Evolutionary conservation across 2,329 filamentous ascomycete species (phyloP), one percentile per base, ranked within the genome.

Genomic region (Nemania sp.): DNA sequence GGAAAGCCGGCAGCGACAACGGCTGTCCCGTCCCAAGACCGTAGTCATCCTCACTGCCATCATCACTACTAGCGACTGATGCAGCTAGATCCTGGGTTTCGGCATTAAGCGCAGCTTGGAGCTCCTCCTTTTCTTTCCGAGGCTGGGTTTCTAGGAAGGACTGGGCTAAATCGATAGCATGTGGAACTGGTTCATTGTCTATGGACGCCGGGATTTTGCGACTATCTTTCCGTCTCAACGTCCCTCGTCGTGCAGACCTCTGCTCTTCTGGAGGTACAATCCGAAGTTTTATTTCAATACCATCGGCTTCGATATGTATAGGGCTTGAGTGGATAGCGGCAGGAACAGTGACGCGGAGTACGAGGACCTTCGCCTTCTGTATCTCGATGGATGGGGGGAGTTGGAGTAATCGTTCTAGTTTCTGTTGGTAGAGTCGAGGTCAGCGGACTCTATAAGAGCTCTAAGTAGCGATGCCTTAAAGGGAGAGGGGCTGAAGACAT

Each of bases 281-380:
- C 72, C 85, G 85, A 26, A 93, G 76, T 67, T 89, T 87, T 35
- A 97, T 86, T 72, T 94, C 88, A 68, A 98, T 88, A 22, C 93
- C 94, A 73, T 95, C 89, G 24, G 95, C 86, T 76, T 97, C 92
- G 74, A 95, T 88, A 32, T 88, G 84, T 77, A 98, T 97, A 29
- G 93, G 90, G 73, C 91, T 94, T 61, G 89, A 91, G 79, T 94
- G 94, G 72, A 98, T 90, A 79, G 98, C 93, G 77, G 96, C 90
- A 13, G 95, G 93, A 58, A 98, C 87, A 7, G 92, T 97, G 62
- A 98, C 83, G 75, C 92, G 91, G 26, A 98, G 87, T 6, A 92
- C 84, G 2, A 92, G 82, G 60, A 97, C 89, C 71, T 89, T 90
- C 64, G 95, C 94, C 77, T 89, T 90, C 60, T 88, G 87, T 13